Percentiles rank a stretch among this genome's conserved stretches.
These are phyloP conservation scores for Nakazawaea ernobii DNA, from an alignment of 805 yeast genomes.

Conservation along the genomic window DNA sequence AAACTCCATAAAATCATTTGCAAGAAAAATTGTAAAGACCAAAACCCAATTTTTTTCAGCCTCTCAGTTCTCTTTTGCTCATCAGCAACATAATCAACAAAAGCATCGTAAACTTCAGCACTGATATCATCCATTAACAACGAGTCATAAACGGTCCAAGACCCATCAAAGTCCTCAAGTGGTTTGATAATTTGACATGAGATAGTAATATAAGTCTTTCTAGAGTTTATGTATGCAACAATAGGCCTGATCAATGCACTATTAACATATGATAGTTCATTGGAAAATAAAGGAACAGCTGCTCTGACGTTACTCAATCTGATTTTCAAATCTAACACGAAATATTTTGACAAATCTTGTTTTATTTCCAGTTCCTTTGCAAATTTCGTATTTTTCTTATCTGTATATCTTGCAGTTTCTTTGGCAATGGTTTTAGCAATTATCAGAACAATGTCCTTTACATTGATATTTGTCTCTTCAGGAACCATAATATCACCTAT, in stretches of 20 bases:
- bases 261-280: constrained; percentile 87
- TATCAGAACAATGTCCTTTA: constrained; percentile 42
- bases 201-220: constrained; percentile 85
- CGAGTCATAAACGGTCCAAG: constrained; percentile 95
- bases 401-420: constrained; percentile 36
- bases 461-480: constrained; percentile 41
- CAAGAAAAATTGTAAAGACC: constrained; percentile 82
- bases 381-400: constrained; percentile 18
- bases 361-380: constrained; percentile 19
- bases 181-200: constrained; percentile 76
- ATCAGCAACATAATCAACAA: constrained; percentile 82
- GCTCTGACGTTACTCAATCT: constrained; percentile 85
- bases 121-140: constrained; percentile 87
- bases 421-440: constrained; percentile 42
- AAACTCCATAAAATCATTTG: constrained; percentile 80
- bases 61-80: constrained; percentile 72
- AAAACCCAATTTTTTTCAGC: constrained; percentile 80
- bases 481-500: constrained; percentile 87
- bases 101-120: constrained; percentile 84
- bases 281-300: constrained; percentile 76
- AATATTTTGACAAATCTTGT: constrained; percentile 43
- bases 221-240: constrained; percentile 89
- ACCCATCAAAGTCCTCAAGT: constrained; percentile 82
- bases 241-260: constrained; percentile 91
- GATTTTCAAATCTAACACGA: constrained; percentile 74